A percentile compares a stretch with the other conserved stretches of the same genome.
These are phyloP conservation scores for Mediolabrus comicus DNA, from an alignment of 108 stramenopile species.

Conservation along the genomic window DNA sequence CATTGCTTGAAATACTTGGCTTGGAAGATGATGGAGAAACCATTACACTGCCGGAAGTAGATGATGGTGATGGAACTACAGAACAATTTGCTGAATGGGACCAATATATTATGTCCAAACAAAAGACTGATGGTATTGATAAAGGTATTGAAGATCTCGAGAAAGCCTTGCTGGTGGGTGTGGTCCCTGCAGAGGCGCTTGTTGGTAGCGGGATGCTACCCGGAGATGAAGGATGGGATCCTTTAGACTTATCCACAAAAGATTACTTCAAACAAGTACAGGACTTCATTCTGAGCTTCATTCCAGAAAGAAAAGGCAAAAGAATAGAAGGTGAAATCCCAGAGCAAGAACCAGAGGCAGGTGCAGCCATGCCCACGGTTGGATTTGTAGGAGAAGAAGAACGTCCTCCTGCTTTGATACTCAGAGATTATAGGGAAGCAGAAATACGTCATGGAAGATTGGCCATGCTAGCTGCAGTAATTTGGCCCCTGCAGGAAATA, in stretches of 20 bases:
- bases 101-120: constrained; percentile 1
- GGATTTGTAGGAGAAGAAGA: constrained; percentile 33
- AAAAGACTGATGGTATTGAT: constrained; percentile 14
- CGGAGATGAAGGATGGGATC: constrained; percentile 90
- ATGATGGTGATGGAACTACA: not conserved
- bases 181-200: constrained; percentile 66
- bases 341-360: constrained; percentile 15
- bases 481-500: constrained; percentile 87
- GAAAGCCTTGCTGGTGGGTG: constrained; percentile 59
- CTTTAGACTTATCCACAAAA: constrained; percentile 62
- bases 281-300: constrained; percentile 42
- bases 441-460: constrained; percentile 90
- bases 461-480: constrained; percentile 86
- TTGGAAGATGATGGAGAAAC: constrained; percentile 29
- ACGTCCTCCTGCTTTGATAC: constrained; percentile 71
- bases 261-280: constrained; percentile 71
- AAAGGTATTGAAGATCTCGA: constrained; percentile 72
- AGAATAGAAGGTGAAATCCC: not conserved
- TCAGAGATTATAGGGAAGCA: constrained; percentile 86
- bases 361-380: constrained; percentile 32
- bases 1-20: constrained; percentile 38
- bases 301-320: constrained; percentile 51
- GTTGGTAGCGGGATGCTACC: constrained; percentile 77
- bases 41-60: constrained; percentile 13
- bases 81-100: constrained; percentile 13